phyloP scores from a whole-genome alignment of 2,329 filamentous ascomycete genomes.

The Eurotiales sp. region DNA sequence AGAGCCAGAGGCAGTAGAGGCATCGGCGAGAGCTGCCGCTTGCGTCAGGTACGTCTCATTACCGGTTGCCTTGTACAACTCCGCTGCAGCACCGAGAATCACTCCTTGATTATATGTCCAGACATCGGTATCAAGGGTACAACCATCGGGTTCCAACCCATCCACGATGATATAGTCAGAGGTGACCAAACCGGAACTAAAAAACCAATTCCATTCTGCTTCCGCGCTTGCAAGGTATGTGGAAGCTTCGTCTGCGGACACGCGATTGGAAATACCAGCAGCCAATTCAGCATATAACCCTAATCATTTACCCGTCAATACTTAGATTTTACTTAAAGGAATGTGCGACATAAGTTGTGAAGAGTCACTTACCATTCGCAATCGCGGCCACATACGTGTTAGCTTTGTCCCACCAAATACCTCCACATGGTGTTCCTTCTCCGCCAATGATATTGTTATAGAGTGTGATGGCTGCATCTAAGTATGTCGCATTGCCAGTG shows the following conservation, averaged over 20 bases:
- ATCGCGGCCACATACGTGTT: conserved; percentile 9
- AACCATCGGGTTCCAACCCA: conserved; percentile 7
- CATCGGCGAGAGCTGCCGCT: conserved; percentile 46
- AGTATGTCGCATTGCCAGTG: conserved; percentile 2
- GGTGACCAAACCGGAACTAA: conserved; percentile 9
- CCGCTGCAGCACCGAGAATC: conserved; percentile 14
- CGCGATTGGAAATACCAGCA: conserved; percentile 11
- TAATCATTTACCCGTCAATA: background rate
- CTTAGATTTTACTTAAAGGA: background rate
- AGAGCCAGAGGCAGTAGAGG: conserved; percentile 39
- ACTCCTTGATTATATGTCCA: conserved; percentile 15
- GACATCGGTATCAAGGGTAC: background rate
- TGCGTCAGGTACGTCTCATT: conserved; percentile 30
- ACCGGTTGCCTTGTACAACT: conserved; percentile 12
- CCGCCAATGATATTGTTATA: conserved; percentile 12
- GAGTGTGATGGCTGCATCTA: conserved; percentile 10
- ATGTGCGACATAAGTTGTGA: background rate
- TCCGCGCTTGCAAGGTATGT: conserved; percentile 7
- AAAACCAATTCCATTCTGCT: conserved; percentile 11
- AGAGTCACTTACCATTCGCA: conserved; percentile 7
- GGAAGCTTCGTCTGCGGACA: background rate
- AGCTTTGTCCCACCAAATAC: conserved; percentile 13
- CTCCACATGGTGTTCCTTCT: conserved; percentile 13
- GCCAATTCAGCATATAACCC: conserved; percentile 14
- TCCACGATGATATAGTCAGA: conserved; percentile 9